Evolutionary conservation across 371 early-diverging fungal genomes (phyloP), one percentile per base, ranked within the genome.

Genomic region (Circinella minor): DNA sequence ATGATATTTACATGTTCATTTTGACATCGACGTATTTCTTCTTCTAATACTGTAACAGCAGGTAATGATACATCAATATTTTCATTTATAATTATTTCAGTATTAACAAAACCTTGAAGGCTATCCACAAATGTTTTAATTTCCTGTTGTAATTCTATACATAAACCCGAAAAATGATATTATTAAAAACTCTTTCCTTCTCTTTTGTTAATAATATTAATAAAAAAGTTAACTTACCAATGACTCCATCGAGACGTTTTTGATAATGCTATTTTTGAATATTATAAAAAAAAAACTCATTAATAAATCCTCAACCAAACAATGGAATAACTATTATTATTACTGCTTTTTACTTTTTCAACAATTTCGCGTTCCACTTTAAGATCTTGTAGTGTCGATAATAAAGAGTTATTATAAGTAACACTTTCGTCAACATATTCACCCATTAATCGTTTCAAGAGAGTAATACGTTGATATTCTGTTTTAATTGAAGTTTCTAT

Each of bases 41-140:
- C 78, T 54, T 84, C 82, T 39, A 84, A 38, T 0, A 74, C 74
- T 34, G 75, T 69, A 0, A 81, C 71, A 1, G 81, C 74, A 14
- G 75, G 51, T 27, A 72, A 51, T 6, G 84, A 84, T 8, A 84
- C 84, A 54, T 84, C 80, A 10, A 76, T 66, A 4, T 78, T 73
- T n/a, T 63, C 65, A 3, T 67, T 55, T 36, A 55, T 60, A 36
- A 81, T 60, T 51, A 74, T 61, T 20, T 71, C 72, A 10, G 66
- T 74, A 36, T 80, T 70, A 1, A 79, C 80, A 69, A 77, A 80
- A 14, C 69, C 71, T 4, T 69, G 73, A 36, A 72, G 60, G 20
- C 65, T 55, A n/a, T 63, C 64, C 4, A 38, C 36, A 38, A 66
- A 68, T 7, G 36, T 43, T 15, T 48, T 34, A 4, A 72, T 60